Conservation (phyloP, 805 yeast species). For the Schizosaccharomyces osmophilus region DNA sequence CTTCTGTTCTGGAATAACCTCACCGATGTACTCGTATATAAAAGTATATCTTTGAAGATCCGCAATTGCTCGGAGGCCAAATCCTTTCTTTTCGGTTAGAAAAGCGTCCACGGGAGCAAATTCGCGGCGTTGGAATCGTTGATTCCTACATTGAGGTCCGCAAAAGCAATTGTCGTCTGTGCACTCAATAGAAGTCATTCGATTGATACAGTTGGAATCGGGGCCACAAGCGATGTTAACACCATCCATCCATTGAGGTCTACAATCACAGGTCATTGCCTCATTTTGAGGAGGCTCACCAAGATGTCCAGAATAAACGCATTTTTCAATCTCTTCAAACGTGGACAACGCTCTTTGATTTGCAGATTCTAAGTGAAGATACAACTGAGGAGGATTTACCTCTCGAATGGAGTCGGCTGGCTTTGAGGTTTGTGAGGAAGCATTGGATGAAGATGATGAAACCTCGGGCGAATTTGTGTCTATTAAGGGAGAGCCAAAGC, state of each 20-base stretch:
- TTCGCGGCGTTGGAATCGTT: conserved; percentile 56
- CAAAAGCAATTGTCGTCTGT: conserved; percentile 44
- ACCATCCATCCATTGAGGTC: conserved; percentile 21
- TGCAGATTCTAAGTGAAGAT: conserved; percentile 20
- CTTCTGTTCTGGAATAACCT: conserved; percentile 59
- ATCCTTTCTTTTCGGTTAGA: conserved; percentile 65
- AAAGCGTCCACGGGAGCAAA: conserved; percentile 64
- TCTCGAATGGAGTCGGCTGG: neutral
- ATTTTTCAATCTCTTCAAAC: conserved; percentile 31
- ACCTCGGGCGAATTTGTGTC: neutral
- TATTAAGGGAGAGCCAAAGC: too few species aligned
- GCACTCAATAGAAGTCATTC: conserved; percentile 84
- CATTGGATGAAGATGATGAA: neutral
- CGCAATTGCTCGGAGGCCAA: conserved; percentile 53
- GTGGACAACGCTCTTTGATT: conserved; percentile 44
- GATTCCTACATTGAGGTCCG: conserved; percentile 62
- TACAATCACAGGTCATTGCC: conserved; percentile 77
- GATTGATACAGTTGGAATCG: conserved; percentile 70
- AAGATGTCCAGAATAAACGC: conserved; percentile 36
- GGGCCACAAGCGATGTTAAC: conserved; percentile 54
- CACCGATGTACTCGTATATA: conserved; percentile 82
- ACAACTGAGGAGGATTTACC: conserved; percentile 3
- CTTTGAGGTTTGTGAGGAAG: neutral
- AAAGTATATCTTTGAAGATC: conserved; percentile 39
- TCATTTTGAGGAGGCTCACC: conserved; percentile 60